Evolutionary conservation across 768 basidiomycete species (phyloP), one percentile per base, ranked within the genome.

Genomic region (Coprinopsis strossmayeri): DNA sequence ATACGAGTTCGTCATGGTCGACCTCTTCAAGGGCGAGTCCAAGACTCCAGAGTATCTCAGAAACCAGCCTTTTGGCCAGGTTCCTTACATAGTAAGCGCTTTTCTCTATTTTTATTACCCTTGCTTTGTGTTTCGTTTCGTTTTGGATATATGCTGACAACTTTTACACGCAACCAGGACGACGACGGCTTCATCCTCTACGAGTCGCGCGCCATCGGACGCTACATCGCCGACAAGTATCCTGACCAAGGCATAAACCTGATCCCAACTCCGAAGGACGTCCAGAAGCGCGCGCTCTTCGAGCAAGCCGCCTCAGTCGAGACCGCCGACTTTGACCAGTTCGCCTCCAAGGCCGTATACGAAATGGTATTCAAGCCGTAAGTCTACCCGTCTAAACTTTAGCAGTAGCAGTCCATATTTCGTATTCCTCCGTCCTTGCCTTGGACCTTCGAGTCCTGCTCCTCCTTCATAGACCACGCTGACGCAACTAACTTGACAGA

Each of bases 141-240:
- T 7, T 34, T n/a, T n/a, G 10, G 13, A 26, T 13, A 2, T n/a
- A 3, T 30, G 7, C 7, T 28, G 2, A 25, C 10, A n/a, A n/a
- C 10, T 20, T 34, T 21, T 18, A 17, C 9, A 48, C 34, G 13
- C 26, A 24, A n/a, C 40, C 46, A 73, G 71, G 62, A 75, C 46
- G 77, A 80, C n/a, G 75, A 77, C 34, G 79, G 79, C 2, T 75
- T 83, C 61, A 65, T 73, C 48, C 55, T 87, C 18, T 82, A 71
- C 63, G 81, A 82, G 53, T 73, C 73, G 26, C 74, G 80, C 25
- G 81, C 80, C 1, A 82, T 84, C 49, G 60, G 58, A 37, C 73
- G 76, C 15, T 86, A 84, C 60, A 56, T 84, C 54, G 72, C 68
- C 37, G 60, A 59, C 42, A 82, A 82, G 57, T 76, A 78, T 53